A percentile compares a stretch with the other conserved stretches of the same genome.
Evolutionary conservation across 2,329 filamentous ascomycete species (phyloP).

Genomic region (Berkeleyomyces basicola): DNA sequence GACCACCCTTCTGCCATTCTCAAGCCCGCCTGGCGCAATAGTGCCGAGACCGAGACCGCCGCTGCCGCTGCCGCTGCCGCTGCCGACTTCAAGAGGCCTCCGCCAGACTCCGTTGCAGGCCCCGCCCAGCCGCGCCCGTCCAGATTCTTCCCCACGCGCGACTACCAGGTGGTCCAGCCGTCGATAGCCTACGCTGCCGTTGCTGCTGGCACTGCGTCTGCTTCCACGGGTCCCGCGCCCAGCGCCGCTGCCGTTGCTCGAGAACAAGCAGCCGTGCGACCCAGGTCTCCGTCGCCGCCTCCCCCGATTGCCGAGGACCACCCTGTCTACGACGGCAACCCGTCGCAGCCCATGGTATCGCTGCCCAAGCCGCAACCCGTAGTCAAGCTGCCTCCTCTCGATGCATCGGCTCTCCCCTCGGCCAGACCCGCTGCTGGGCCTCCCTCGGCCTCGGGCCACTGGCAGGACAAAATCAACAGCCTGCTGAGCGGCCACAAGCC

Average conservation of each 20-base stretch:
- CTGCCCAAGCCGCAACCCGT: conserved; percentile 55
- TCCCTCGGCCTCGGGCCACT: conserved; percentile 21
- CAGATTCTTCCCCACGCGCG: conserved; percentile 44
- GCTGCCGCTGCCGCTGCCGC: too few species aligned
- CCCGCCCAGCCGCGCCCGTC: conserved; percentile 35
- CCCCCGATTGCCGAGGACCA: conserved; percentile 55
- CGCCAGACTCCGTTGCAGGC: conserved; percentile 16
- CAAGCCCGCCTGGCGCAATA: conserved; percentile 10
- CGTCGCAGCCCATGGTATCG: conserved; percentile 47
- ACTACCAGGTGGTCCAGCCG: conserved; percentile 26
- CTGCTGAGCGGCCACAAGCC: conserved; percentile 42
- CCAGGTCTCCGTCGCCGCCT: conserved; percentile 50
- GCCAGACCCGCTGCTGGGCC: neutral
- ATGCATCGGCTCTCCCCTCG: neutral
- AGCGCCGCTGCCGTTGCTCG: neutral
- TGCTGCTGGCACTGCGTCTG: neutral
- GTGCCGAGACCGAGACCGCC: neutral
- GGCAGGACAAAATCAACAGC: conserved; percentile 75
- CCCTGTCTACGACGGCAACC: conserved; percentile 54
- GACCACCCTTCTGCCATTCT: conserved; percentile 4
- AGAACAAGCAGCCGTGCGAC: conserved; percentile 24
- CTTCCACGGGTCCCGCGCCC: neutral
- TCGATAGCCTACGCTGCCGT: too few species aligned
- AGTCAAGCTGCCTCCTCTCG: conserved; percentile 58
- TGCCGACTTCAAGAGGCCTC: neutral